Evolutionary conservation across 2,329 filamentous ascomycete species (phyloP).

Genomic region (Xylaria sp.): DNA sequence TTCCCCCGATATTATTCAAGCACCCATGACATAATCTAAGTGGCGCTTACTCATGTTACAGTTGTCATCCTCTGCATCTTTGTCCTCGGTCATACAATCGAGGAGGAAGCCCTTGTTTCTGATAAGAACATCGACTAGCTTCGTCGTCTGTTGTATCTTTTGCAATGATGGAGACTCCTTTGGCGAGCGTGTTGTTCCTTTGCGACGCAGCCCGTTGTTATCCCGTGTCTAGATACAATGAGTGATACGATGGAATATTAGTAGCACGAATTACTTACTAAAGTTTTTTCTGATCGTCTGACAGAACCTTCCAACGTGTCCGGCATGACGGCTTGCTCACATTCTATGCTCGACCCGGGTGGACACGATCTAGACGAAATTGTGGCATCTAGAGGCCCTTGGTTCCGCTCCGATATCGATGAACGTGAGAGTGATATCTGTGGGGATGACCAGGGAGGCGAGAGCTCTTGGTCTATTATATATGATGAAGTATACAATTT

Average conservation of each 20-base stretch:
- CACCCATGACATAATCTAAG: background rate
- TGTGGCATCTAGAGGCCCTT: too few species aligned
- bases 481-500: constrained; percentile 13
- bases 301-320: too few species aligned
- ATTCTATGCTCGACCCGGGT: background rate
- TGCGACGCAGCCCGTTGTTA: background rate
- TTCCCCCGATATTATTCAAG: background rate
- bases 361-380: too few species aligned
- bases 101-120: constrained; percentile 5
- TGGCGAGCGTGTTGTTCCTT: background rate
- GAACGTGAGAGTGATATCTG: background rate
- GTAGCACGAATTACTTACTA: background rate
- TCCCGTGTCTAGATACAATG: background rate
- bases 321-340: background rate
- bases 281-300: background rate
- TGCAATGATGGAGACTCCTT: background rate
- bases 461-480: constrained; percentile 7
- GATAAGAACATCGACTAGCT: constrained; percentile 1
- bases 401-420: background rate
- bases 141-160: constrained; percentile 9
- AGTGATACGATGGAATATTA: background rate
- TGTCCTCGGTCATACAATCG: background rate
- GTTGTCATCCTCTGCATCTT: background rate
- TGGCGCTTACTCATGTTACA: constrained; percentile 6
- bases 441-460: constrained; percentile 12